Evolutionary conservation across 257 asterid species (phyloP), one percentile per base, ranked within the genome.

Genomic region (Apocynum venetum): DNA sequence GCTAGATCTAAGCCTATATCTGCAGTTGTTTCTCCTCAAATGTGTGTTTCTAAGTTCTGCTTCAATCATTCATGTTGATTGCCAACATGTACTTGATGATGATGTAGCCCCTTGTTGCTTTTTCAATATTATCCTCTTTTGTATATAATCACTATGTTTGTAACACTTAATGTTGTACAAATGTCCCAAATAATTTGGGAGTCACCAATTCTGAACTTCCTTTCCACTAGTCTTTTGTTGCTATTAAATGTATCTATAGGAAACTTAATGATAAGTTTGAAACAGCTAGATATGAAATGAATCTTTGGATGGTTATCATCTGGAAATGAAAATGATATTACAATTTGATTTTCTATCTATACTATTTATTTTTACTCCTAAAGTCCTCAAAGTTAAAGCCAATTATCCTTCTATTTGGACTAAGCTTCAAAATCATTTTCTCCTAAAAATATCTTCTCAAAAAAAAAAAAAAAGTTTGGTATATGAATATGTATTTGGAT

Each of bases 1-100:
- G 98, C 79, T 94, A 90, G 77, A 35, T 4, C 17, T 15, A 43
- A 53, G 57, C 43, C 10, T 56, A 12, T 44, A 44, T n/a, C 2
- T 0, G 17, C 38, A 9, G 31, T 20, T 78, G 31, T n/a, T 72
- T 17, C 68, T 31, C 13, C 40, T 51, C 44, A 52, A 72, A 61
- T 14, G 35, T 67, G 43, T 6, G 13, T 25, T 9, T 17, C 47
- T 35, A 6, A 2, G 40, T 4, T 35, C 19, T 9, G 35, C 65
- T 6, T 10, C 15, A 3, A 25, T 31, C 51, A 46, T 61, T 72
- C 49, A 10, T 47, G 65, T 49, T 20, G 77, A 20, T 67, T 53
- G 17, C 47, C 36, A 19, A 40, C 73, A 63, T 72, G 51, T 47
- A 61, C 55, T 31, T 10, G 49, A 20, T 13, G 79, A 25, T 10